These are phyloP conservation scores for Scheffersomyces insectosa DNA, from an alignment of 1,139 yeast species.

Conservation along the genomic window DNA sequence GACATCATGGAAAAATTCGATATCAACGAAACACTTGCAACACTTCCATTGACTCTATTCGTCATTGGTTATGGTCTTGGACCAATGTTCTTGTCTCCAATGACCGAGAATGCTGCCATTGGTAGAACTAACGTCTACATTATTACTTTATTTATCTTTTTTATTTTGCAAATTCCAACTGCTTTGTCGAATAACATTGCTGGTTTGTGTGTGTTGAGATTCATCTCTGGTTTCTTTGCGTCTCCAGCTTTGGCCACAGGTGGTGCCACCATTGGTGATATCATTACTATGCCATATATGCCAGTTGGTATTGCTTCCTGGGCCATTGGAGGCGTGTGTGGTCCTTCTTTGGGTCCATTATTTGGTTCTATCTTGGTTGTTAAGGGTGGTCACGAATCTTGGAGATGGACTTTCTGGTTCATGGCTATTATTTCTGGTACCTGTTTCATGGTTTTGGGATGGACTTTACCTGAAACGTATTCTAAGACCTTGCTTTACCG, in stretches of 20 bases:
- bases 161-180: slow-evolving; percentile 24
- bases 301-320: slow-evolving; percentile 12
- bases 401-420: slow-evolving; percentile 17
- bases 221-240: slow-evolving; percentile 29
- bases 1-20: slow-evolving; percentile 4
- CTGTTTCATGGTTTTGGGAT: slow-evolving; percentile 9
- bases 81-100: slow-evolving; percentile 8
- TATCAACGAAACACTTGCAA: slow-evolving; percentile 3
- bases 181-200: slow-evolving; percentile 27
- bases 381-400: slow-evolving; percentile 6
- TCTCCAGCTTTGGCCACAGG: slow-evolving; percentile 32
- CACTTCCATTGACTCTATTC: slow-evolving; percentile 8
- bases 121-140: slow-evolving; percentile 49
- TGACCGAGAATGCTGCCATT: slow-evolving; percentile 23
- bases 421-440: slow-evolving; percentile 12
- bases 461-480: slow-evolving; percentile 14
- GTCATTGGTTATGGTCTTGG: slow-evolving; percentile 10
- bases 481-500: slow-evolving; percentile 12
- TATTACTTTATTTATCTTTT: slow-evolving; percentile 21
- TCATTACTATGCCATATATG: slow-evolving; percentile 11
- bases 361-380: slow-evolving; percentile 11
- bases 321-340: slow-evolving; percentile 14
- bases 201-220: slow-evolving; percentile 26
- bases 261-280: slow-evolving; percentile 31
- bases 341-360: slow-evolving; percentile 16